phyloP scores from a whole-genome alignment of 148 eudicot genomes.

The Fagopyrum tataricum region DNA sequence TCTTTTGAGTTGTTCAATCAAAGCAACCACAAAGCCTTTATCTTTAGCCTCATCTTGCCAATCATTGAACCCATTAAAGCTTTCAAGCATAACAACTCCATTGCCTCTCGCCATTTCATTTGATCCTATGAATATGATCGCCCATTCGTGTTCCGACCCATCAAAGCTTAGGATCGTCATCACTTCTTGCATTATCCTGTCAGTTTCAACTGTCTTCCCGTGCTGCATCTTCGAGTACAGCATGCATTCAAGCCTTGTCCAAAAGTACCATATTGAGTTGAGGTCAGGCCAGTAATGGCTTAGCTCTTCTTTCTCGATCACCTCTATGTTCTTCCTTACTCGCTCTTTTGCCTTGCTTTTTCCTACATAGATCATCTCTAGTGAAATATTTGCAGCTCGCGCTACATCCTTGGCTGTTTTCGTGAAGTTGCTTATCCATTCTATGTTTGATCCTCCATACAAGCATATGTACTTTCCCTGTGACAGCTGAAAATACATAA shows the following conservation, averaged over 20 bases:
- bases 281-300: slow-evolving; percentile 43
- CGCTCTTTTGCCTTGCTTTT: slow-evolving; percentile 61
- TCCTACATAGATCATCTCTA: slow-evolving; percentile 76
- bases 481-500: slow-evolving; percentile 26
- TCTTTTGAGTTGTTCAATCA: slow-evolving; percentile 30
- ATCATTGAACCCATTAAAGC: slow-evolving; percentile 28
- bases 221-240: slow-evolving; percentile 63
- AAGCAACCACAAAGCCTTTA: slow-evolving; percentile 53
- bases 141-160: slow-evolving; percentile 80
- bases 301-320: slow-evolving; percentile 24
- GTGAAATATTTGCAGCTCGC: slow-evolving; percentile 20
- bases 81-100: slow-evolving; percentile 28
- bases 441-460: slow-evolving; percentile 76
- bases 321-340: slow-evolving; percentile 21
- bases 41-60: slow-evolving; percentile 48
- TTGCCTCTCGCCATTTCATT: slow-evolving; percentile 46
- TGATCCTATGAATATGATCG: slow-evolving; percentile 48
- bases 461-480: slow-evolving; percentile 53
- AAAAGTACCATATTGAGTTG: slow-evolving; percentile 66
- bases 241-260: slow-evolving; percentile 89
- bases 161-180: slow-evolving; percentile 59
- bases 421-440: slow-evolving; percentile 62
- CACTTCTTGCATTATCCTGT: slow-evolving; percentile 55
- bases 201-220: slow-evolving; percentile 39
- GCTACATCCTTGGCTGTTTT: slow-evolving; percentile 32